Percentiles rank a stretch among this genome's conserved stretches.
phyloP scores from a whole-genome alignment of 306 rosid species.

The Mucuna pruriens region DNA sequence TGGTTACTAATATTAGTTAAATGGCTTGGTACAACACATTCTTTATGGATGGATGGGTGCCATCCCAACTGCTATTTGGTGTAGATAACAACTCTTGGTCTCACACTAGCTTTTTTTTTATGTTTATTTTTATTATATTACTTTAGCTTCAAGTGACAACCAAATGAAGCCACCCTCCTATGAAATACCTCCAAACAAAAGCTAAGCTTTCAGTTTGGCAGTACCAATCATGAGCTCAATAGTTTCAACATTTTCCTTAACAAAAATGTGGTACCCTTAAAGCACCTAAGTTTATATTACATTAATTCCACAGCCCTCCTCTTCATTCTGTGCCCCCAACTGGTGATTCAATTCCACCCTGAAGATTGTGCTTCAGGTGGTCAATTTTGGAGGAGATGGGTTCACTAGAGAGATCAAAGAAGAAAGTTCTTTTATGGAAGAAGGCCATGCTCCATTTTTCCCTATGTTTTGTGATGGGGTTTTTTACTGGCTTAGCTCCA shows the following conservation, averaged over 20 bases:
- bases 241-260: slow-evolving; percentile 35
- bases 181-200: slow-evolving; percentile 42
- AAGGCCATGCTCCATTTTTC: slow-evolving; percentile 83
- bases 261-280: slow-evolving; percentile 33
- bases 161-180: slow-evolving; percentile 53
- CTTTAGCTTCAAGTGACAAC: slow-evolving; percentile 90
- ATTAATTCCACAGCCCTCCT: slow-evolving; percentile 18
- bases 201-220: slow-evolving; percentile 51
- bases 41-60: slow-evolving; percentile 65
- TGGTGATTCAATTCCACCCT: slow-evolving; percentile 28
- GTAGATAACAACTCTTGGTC: slow-evolving; percentile 54
- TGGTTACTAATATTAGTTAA: slow-evolving; percentile 32
- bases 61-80: slow-evolving; percentile 87
- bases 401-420: slow-evolving; percentile 79
- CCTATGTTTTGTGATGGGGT: slow-evolving; percentile 87
- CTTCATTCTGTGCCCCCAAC: slow-evolving; percentile 36
- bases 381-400: slow-evolving; percentile 55
- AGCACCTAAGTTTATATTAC: slow-evolving; percentile 39
- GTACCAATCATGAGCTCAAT: slow-evolving; percentile 50
- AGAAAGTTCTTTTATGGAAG: slow-evolving; percentile 79
- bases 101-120: slow-evolving; percentile 10
- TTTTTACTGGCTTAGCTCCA: slow-evolving; percentile 92
- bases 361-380: slow-evolving; percentile 32
- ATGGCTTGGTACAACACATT: slow-evolving; percentile 14
- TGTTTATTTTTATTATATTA: slow-evolving; percentile 37